Evolutionary conservation across 192 early-diverging fungal species (phyloP).

Genomic region (Allomyces arbusculus): DNA sequence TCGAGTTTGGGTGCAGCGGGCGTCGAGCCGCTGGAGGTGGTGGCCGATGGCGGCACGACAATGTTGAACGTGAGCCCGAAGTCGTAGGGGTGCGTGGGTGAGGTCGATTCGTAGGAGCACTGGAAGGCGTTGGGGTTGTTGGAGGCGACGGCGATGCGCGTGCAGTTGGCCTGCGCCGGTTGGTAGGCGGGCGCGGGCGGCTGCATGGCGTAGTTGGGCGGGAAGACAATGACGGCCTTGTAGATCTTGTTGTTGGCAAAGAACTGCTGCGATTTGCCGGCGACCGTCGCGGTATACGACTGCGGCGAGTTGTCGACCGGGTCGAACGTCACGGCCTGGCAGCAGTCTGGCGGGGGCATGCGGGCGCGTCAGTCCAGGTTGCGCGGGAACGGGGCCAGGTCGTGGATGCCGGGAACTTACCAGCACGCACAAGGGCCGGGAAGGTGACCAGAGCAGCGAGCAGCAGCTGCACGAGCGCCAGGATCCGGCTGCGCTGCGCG

Average conservation of each 20-base stretch:
- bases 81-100: background rate
- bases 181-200: background rate
- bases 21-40: background rate
- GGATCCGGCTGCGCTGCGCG: no score
- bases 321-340: background rate
- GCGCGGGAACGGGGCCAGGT: no score
- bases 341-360: background rate
- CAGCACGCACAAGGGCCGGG: no score
- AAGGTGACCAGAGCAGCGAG: no score
- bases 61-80: background rate
- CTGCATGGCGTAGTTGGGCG: background rate
- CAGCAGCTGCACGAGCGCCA: no score
- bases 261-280: background rate
- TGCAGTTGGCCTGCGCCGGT: background rate
- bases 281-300: background rate
- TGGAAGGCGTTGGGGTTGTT: background rate
- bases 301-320: background rate
- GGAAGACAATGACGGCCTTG: background rate
- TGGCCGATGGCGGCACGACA: background rate
- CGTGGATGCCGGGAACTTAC: no score
- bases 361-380: no score
- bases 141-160: background rate
- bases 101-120: background rate
- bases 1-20: background rate
- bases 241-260: background rate